Evolutionary conservation across 768 basidiomycete genomes (phyloP).

Genomic region (Porpolomopsis calyptriformis): DNA sequence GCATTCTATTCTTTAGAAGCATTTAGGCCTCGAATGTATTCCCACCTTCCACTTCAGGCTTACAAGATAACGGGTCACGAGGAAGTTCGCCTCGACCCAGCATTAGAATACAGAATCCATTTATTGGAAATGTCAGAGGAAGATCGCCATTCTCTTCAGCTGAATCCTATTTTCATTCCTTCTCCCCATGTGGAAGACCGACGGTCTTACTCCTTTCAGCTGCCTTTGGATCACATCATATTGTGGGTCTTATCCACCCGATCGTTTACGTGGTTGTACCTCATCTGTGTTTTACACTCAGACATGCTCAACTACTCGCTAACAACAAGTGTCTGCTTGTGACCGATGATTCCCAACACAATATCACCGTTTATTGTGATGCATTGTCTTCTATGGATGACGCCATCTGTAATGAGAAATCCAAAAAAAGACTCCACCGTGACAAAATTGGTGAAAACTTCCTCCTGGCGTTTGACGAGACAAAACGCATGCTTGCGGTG

Average conservation of each 20-base stretch:
- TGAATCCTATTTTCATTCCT: conserved; percentile 24
- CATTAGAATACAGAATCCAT: conserved; percentile 22
- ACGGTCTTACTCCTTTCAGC: conserved; percentile 18
- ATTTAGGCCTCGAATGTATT: not conserved
- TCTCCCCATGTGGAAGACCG: conserved; percentile 17
- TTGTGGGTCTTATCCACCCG: conserved; percentile 26
- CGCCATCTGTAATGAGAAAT: conserved; percentile 17
- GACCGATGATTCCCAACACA: conserved; percentile 23
- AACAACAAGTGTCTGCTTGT: conserved; percentile 33
- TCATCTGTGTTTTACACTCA: too few relatives aligned
- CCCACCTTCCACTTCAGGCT: too few relatives aligned
- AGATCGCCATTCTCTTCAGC: conserved; percentile 26
- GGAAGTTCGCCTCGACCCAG: conserved; percentile 12
- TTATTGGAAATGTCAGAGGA: conserved; percentile 23
- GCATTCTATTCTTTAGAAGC: not conserved
- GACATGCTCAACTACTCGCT: conserved; percentile 29
- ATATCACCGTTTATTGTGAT: conserved; percentile 31
- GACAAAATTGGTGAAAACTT: conserved; percentile 37
- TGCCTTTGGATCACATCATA: conserved; percentile 16
- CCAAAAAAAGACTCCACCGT: conserved; percentile 27
- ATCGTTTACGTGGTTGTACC: too few relatives aligned
- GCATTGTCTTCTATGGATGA: conserved; percentile 18
- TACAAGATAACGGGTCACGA: not conserved
- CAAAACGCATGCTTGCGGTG: conserved; percentile 36
- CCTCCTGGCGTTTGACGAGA: conserved; percentile 43